Percentiles rank a stretch among this genome's conserved stretches.
Conservation (phyloP, 768 basidiomycete genomes). For the Suillus paluster region DNA sequence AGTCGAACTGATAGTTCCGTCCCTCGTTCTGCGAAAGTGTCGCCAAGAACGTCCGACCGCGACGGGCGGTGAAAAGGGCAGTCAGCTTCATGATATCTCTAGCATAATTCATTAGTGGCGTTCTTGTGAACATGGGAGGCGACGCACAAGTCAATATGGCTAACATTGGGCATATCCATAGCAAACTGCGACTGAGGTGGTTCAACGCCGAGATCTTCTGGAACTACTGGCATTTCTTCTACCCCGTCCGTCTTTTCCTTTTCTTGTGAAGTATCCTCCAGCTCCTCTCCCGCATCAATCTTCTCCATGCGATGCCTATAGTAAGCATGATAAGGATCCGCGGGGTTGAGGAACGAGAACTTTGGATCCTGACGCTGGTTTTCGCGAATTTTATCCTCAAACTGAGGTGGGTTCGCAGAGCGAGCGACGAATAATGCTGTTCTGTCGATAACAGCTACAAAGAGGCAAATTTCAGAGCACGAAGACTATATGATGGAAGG, state of each 20-base stretch:
- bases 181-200: constrained; percentile 85
- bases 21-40: constrained; percentile 87
- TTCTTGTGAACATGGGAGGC: background rate
- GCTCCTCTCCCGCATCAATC: constrained; percentile 73
- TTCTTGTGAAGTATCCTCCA: constrained; percentile 58
- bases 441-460: constrained; percentile 88
- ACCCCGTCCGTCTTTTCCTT: constrained; percentile 46
- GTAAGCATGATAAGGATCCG: constrained; percentile 98
- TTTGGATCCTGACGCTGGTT: constrained; percentile 96
- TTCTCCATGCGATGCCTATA: constrained; percentile 92
- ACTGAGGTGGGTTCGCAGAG: constrained; percentile 90
- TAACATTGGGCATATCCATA: constrained; percentile 86
- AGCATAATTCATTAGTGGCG: constrained; percentile 13
- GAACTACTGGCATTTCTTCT: constrained; percentile 35
- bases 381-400: constrained; percentile 97
- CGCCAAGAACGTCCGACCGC: constrained; percentile 85
- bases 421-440: constrained; percentile 91
- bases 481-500: constrained; percentile 4
- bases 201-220: constrained; percentile 69
- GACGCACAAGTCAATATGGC: constrained; percentile 88
- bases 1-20: constrained; percentile 97
- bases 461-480: constrained; percentile 14
- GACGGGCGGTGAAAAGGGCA: constrained; percentile 92
- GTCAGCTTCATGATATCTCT: constrained; percentile 97
- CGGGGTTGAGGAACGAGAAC: constrained; percentile 97